phyloP scores from a whole-genome alignment of 78 protist species.

The Goniomonas avonlea region DNA sequence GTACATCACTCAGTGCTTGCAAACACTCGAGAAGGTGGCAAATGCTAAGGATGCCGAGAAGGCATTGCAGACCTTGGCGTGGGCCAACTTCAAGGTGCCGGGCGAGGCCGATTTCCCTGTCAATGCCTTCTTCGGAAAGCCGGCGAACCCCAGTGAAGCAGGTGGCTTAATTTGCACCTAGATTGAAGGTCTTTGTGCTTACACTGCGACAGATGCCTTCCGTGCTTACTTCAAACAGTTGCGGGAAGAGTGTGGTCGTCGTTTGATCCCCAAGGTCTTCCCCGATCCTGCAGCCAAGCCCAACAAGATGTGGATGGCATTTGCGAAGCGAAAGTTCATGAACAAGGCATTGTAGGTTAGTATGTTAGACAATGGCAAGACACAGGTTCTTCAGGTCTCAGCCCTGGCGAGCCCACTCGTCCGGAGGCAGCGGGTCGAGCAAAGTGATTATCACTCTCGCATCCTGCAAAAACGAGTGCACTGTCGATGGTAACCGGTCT shows the following conservation, averaged over 20 bases:
- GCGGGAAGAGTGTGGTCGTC: conserved; percentile 61
- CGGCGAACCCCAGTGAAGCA: conserved; percentile 42
- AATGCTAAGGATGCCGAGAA: conserved; percentile 55
- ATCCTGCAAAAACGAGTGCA: too few species aligned
- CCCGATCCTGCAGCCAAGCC: neutral
- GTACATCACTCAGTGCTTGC: conserved; percentile 69
- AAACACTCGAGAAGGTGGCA: neutral
- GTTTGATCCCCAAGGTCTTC: conserved; percentile 13
- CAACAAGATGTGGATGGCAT: conserved; percentile 14
- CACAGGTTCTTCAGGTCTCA: too few species aligned
- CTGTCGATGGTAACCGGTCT: too few species aligned
- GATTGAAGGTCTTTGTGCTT: neutral
- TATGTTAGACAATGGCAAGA: too few species aligned
- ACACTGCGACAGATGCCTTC: neutral
- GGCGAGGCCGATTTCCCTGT: conserved; percentile 73
- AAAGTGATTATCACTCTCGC: too few species aligned
- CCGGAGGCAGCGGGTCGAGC: too few species aligned
- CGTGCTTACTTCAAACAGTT: conserved; percentile 64
- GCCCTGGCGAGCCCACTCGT: too few species aligned
- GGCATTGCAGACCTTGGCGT: conserved; percentile 54
- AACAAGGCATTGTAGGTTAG: too few species aligned
- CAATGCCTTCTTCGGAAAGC: conserved; percentile 50
- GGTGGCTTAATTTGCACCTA: conserved; percentile 14
- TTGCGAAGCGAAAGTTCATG: conserved; percentile 71
- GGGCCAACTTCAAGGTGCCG: conserved; percentile 66